Evolutionary conservation across 257 asterid genomes (phyloP).

Genomic region (Fraxinus excelsior): DNA sequence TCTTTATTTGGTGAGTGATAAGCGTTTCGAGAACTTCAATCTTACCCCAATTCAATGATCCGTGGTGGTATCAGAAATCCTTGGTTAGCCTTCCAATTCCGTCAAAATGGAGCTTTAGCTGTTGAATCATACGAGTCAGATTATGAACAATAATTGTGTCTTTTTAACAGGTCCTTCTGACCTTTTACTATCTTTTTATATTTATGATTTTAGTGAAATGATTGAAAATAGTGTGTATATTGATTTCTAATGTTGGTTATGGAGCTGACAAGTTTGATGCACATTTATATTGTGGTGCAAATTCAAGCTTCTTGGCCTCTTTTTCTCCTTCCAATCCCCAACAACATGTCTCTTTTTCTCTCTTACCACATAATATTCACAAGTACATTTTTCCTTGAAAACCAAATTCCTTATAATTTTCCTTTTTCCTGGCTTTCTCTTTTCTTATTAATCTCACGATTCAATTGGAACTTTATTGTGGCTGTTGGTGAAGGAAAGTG

Average conservation of each 20-base stretch:
- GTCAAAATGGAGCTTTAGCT: not conserved
- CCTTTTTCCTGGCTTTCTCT: not conserved
- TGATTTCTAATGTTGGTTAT: not conserved
- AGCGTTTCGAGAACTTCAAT: not conserved
- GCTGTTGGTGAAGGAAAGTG: not conserved
- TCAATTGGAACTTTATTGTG: constrained; percentile 2
- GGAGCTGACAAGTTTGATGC: not conserved
- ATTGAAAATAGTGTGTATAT: not conserved
- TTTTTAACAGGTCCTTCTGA: not conserved
- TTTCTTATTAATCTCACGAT: not conserved
- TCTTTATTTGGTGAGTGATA: not conserved
- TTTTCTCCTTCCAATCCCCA: not conserved
- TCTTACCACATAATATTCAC: not conserved
- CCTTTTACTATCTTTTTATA: not conserved
- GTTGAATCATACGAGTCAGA: not conserved
- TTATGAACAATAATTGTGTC: not conserved
- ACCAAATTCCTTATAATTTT: not conserved
- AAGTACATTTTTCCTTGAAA: not conserved
- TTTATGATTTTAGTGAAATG: not conserved
- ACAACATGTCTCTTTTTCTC: not conserved
- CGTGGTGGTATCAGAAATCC: not conserved
- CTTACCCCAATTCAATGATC: not conserved
- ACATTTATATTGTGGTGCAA: not conserved
- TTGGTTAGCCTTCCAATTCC: not conserved
- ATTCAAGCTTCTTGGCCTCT: not conserved